Evolutionary conservation across 495 filamentous ascomycete genomes (phyloP), one percentile per base, ranked within the genome.

Genomic region (Gamarada debralockiae): DNA sequence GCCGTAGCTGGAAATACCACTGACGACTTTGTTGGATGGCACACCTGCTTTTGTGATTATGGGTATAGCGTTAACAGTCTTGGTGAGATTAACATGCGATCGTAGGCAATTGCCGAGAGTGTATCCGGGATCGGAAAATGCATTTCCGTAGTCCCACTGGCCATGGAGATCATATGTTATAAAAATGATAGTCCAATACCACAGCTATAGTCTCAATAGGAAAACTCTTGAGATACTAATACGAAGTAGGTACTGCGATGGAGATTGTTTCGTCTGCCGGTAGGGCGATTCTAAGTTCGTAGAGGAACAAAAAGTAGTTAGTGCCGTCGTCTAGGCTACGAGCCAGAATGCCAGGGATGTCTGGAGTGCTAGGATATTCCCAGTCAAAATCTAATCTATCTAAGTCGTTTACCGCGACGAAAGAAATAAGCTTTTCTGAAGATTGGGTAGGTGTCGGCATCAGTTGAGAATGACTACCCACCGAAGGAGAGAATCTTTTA

Each of bases 41-140:
- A 74, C 69, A 24, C 70, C 71, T 0, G 71, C 70, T 49, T 77
- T 77, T 8, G 73, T 77, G 21, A 59, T 65, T 67, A 76, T 74
- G 12, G 64, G 41, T 5, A 74, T 56, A 2, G 67, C 50, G 33
- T 63, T 46, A 23, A 55, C 23, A 2, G 67, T 74, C 60, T 74
- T 70, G 1, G 72, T 75, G 20, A 65, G 20, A 45, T 73, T 75
- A 39, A 72, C 67, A 44, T 69, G 61, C 13, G 46, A 57, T 21
- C 59, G 50, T 3, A 67, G 58, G 48, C 68, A 69, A 45, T 67
- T 66, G 17, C 69, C 64, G 0, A 20, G 21, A 0, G 40, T 3
- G 46, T 68, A 74, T 2, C 61, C 66, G 13, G 22, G 2, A 6
- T 37, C 7, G 22, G 43, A 15, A n/a, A 22, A 37, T 10, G 9